phyloP scores from a whole-genome alignment of 768 basidiomycete species.

The Boletus vinaceobasis region DNA sequence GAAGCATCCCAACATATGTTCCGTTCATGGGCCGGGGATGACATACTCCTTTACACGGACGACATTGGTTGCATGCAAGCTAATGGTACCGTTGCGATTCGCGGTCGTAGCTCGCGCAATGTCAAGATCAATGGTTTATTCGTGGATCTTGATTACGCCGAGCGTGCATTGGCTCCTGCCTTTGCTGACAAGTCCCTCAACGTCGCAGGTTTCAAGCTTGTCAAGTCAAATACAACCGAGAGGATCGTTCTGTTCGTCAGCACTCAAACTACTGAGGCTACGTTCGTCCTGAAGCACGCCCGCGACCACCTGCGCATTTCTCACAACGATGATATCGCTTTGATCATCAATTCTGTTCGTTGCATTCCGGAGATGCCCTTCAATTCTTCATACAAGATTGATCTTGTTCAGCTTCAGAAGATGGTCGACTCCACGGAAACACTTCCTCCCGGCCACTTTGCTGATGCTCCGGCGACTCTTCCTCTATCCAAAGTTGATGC shows the following conservation, averaged over 20 bases:
- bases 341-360: conserved; percentile 8
- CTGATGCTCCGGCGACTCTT: conserved; percentile 6
- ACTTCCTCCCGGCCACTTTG: conserved; percentile 2
- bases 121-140: conserved; percentile 15
- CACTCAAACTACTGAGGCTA: conserved; percentile 8
- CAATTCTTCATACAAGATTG: conserved; percentile 16
- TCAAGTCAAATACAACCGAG: conserved; percentile 9
- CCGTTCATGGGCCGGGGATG: conserved; percentile 12
- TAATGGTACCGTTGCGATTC: conserved; percentile 12
- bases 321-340: conserved; percentile 7
- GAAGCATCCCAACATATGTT: conserved; percentile 14
- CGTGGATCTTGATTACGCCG: conserved; percentile 16
- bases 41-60: conserved; percentile 13
- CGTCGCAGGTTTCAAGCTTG: conserved; percentile 9
- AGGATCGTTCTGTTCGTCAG: conserved; percentile 4
- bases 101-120: conserved; percentile 14
- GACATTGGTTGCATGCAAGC: conserved; percentile 17
- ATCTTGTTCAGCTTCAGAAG: conserved; percentile 10
- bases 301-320: conserved; percentile 8
- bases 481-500: conserved; percentile 18
- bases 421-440: conserved; percentile 7
- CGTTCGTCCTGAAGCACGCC: conserved; percentile 9
- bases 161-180: conserved; percentile 15
- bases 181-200: conserved; percentile 6
- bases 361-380: conserved; percentile 15